Evolutionary conservation across 1,284 basidiomycete genomes (phyloP).

Genomic region (Crucibulum cyathiforme): DNA sequence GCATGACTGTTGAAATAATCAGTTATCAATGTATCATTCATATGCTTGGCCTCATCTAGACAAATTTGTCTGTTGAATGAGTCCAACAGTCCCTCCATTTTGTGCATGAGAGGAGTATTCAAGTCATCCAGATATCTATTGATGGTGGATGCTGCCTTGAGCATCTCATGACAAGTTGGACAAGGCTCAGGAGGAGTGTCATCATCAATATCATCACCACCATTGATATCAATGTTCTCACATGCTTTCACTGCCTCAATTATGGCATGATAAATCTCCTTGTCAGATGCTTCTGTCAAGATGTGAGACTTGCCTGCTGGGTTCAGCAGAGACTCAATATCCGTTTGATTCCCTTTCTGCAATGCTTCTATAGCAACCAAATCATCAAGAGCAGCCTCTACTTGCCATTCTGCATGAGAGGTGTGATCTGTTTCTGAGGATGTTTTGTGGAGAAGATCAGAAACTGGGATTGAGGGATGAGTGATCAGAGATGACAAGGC

Average conservation of each 20-base stretch:
- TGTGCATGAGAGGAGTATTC: too few relatives aligned
- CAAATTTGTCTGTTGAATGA: too few relatives aligned
- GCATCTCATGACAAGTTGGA: constrained; percentile 13
- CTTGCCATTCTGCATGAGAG: constrained; percentile 13
- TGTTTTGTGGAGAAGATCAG: too few relatives aligned
- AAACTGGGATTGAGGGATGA: too few relatives aligned
- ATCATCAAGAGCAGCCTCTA: constrained; percentile 14
- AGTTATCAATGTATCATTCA: too few relatives aligned
- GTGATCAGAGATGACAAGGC: too few relatives aligned
- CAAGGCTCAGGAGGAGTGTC: constrained; percentile 4
- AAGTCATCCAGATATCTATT: too few relatives aligned
- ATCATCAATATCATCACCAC: constrained; percentile 19
- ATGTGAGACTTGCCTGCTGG: constrained; percentile 10
- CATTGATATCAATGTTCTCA: constrained; percentile 19
- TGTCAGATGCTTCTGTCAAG: constrained; percentile 20
- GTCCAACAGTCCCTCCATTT: too few relatives aligned
- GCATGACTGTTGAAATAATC: too few relatives aligned
- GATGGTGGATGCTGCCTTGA: too few relatives aligned
- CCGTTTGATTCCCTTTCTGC: constrained; percentile 16
- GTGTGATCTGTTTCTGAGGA: not conserved
- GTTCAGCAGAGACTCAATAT: constrained; percentile 14
- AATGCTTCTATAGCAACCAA: constrained; percentile 13
- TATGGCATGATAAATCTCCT: constrained; percentile 30
- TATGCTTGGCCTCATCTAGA: too few relatives aligned
- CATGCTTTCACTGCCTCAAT: constrained; percentile 18